phyloP scores from a whole-genome alignment of 1,284 basidiomycete genomes.

The Coniophora puteana region DNA sequence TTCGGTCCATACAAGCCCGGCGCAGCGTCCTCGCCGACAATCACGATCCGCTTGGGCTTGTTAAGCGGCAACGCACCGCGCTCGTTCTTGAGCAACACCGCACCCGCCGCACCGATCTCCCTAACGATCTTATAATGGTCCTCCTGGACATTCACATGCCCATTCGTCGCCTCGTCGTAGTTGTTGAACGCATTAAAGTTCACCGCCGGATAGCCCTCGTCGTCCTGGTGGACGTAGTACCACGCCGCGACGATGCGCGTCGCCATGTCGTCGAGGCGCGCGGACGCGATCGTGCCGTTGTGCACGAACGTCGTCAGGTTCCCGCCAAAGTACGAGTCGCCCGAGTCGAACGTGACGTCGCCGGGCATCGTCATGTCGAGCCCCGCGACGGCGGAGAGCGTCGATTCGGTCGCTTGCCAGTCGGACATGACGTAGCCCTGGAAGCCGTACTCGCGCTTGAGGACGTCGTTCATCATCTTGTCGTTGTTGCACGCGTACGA shows the following conservation, averaged over 20 bases:
- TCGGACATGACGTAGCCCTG: slow-evolving; percentile 74
- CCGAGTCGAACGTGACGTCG: slow-evolving; percentile 51
- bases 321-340: slow-evolving; percentile 53
- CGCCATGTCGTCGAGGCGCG: slow-evolving; percentile 69
- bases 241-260: slow-evolving; percentile 60
- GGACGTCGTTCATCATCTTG: slow-evolving; percentile 69
- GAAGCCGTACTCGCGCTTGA: slow-evolving; percentile 81
- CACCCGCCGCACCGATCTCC: slow-evolving; percentile 72
- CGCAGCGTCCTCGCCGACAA: slow-evolving; percentile 71
- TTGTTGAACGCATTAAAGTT: slow-evolving; percentile 61
- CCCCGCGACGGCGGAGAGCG: slow-evolving; percentile 59
- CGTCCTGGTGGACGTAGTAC: slow-evolving; percentile 64
- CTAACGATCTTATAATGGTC: slow-evolving; percentile 71
- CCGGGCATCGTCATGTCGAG: slow-evolving; percentile 80
- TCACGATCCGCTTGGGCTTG: slow-evolving; percentile 51
- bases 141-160: slow-evolving; percentile 72
- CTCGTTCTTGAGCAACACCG: slow-evolving; percentile 81
- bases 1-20: slow-evolving; percentile 71
- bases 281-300: slow-evolving; percentile 63
- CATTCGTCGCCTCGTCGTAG: slow-evolving; percentile 50
- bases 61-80: slow-evolving; percentile 63
- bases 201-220: slow-evolving; percentile 48
- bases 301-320: slow-evolving; percentile 67
- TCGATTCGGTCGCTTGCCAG: slow-evolving; percentile 60
- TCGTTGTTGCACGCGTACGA: slow-evolving; percentile 80